A percentile compares a stretch with the other conserved stretches of the same genome.
These are phyloP conservation scores for Globisporangium iwayamae DNA, from an alignment of 352 stramenopile species.

Conservation along the genomic window DNA sequence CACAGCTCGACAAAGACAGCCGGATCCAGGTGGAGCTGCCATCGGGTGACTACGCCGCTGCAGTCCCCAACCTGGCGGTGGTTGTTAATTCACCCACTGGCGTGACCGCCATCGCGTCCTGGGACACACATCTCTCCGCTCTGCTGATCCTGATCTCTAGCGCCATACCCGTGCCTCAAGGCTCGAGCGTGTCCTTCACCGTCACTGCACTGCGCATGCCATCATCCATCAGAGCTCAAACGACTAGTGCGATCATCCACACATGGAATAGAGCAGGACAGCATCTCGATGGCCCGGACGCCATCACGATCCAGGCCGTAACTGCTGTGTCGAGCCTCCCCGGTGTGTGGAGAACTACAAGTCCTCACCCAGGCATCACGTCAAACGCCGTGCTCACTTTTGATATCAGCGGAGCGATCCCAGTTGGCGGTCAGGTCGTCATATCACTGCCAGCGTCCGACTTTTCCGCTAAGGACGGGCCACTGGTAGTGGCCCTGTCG, in stretches of 20 bases:
- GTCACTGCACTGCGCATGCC: constrained; percentile 47
- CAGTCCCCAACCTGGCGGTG: constrained; percentile 21
- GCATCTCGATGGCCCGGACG: constrained; percentile 35
- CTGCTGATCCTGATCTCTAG: constrained; percentile 41
- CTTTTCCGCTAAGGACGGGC: constrained; percentile 27
- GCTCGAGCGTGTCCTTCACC: constrained; percentile 26
- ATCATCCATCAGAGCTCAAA: constrained; percentile 31
- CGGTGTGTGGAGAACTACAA: constrained; percentile 35
- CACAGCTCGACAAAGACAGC: constrained; percentile 32
- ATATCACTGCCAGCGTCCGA: constrained; percentile 33
- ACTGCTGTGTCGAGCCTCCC: constrained; percentile 34
- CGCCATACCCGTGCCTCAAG: constrained; percentile 24
- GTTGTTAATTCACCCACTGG: constrained; percentile 19
- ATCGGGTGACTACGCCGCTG: constrained; percentile 34
- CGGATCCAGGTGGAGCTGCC: constrained; percentile 39
- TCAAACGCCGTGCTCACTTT: constrained; percentile 44
- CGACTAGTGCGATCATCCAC: constrained; percentile 30
- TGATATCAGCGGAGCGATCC: constrained; percentile 39
- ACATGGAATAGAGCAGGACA: constrained; percentile 40
- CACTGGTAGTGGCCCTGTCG: neutral
- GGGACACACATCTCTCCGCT: constrained; percentile 26
- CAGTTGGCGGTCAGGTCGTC: constrained; percentile 32
- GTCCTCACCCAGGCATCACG: constrained; percentile 39
- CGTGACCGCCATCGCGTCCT: constrained; percentile 33
- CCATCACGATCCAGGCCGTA: constrained; percentile 29